Conservation (phyloP, 2,329 filamentous ascomycete genomes). For the Fusarium sp. region DNA sequence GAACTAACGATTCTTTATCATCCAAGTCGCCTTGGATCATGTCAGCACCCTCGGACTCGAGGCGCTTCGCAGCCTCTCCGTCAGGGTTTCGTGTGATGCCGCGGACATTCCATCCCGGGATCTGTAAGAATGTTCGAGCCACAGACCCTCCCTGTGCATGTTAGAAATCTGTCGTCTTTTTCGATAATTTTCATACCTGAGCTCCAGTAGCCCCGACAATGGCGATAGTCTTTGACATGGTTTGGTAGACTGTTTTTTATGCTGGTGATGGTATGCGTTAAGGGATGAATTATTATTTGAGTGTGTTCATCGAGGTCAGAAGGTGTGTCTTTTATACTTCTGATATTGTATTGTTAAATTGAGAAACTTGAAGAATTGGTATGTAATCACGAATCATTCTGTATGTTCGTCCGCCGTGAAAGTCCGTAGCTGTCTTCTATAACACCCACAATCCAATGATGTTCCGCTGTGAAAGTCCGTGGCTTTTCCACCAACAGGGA, state of each 20-base stretch:
- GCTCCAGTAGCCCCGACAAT: neutral
- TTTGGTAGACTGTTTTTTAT: neutral
- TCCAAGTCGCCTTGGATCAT: slow-evolving; percentile 32
- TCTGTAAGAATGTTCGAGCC: slow-evolving; percentile 24
- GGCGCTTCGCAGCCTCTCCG: slow-evolving; percentile 1
- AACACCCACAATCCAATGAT: too few species aligned
- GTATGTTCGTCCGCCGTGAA: neutral
- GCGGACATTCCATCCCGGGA: slow-evolving; percentile 26
- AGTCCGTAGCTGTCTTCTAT: too few species aligned
- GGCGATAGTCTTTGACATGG: slow-evolving; percentile 7
- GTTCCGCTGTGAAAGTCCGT: too few species aligned
- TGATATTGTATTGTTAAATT: too few species aligned
- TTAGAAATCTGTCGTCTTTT: neutral
- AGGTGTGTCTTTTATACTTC: neutral
- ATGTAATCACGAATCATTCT: neutral
- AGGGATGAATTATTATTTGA: too few species aligned
- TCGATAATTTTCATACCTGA: neutral
- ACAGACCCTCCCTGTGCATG: slow-evolving; percentile 31
- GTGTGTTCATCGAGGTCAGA: neutral
- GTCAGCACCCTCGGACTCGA: slow-evolving; percentile 25
- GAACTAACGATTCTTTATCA: slow-evolving; percentile 11
- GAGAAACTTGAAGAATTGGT: too few species aligned
- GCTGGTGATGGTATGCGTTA: neutral
- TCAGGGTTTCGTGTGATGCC: slow-evolving; percentile 30
- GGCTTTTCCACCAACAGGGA: too few species aligned